Conservation (phyloP, 1,284 basidiomycete genomes). For the Ceratobasidium sp. region DNA sequence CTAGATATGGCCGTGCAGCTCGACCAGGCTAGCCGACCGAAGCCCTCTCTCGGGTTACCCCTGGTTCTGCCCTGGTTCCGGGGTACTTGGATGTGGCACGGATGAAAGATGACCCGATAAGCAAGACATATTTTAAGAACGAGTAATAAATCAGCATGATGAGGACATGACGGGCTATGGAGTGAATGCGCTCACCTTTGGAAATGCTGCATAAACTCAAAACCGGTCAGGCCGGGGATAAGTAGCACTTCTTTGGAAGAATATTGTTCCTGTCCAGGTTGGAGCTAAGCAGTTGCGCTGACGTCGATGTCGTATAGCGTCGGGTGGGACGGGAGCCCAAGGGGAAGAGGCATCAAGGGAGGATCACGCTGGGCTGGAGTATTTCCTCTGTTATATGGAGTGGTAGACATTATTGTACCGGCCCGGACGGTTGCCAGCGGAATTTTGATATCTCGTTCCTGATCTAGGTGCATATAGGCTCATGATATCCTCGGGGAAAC, state of each 20-base stretch:
- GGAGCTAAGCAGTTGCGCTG: neutral
- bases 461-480: conserved; percentile 15
- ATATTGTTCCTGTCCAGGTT: neutral
- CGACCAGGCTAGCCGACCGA: neutral
- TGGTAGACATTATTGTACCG: conserved; percentile 3
- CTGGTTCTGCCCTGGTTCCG: neutral
- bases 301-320: no score
- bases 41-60: neutral
- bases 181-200: conserved; percentile 4
- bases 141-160: neutral
- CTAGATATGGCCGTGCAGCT: neutral
- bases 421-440: conserved; percentile 38
- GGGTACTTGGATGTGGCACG: conserved; percentile 1
- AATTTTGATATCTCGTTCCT: conserved; percentile 1
- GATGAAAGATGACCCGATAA: neutral
- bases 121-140: neutral
- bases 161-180: neutral
- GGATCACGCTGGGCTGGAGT: conserved; percentile 4
- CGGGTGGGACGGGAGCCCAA: neutral
- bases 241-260: conserved; percentile 12
- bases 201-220: neutral
- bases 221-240: conserved; percentile 19
- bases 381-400: conserved; percentile 12
- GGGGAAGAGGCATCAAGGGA: neutral
- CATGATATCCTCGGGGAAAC: conserved; percentile 4